Evolutionary conservation across 176 grass and related monocot genomes (phyloP).

Genomic region (Oryza officinalis): DNA sequence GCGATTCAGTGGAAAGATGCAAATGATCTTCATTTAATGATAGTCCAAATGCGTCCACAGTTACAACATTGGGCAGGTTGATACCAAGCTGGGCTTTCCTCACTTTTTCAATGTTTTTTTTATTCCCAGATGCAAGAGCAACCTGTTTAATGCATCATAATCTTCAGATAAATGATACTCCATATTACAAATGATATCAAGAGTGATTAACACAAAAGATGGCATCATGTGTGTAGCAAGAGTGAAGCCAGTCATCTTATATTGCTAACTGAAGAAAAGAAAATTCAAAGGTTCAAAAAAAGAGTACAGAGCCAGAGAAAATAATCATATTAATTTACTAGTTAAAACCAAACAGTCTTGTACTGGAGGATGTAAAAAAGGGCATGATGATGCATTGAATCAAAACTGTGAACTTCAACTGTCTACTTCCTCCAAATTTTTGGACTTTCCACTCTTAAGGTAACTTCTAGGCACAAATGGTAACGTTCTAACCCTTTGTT

Average conservation of each 20-base stretch:
- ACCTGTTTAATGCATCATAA: conserved; percentile 55
- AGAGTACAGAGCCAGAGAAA: neutral
- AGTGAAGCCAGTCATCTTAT: neutral
- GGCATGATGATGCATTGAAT: neutral
- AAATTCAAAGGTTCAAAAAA: neutral
- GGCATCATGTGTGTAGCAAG: conserved; percentile 1
- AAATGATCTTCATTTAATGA: conserved; percentile 67
- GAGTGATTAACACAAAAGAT: neutral
- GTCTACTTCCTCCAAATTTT: neutral
- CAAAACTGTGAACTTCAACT: neutral
- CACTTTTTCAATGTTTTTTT: conserved; percentile 69
- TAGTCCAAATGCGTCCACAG: conserved; percentile 77
- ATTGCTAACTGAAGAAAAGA: neutral
- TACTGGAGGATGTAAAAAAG: neutral
- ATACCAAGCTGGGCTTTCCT: conserved; percentile 70
- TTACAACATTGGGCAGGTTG: conserved; percentile 71
- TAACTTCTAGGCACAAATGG: neutral
- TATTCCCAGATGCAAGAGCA: conserved; percentile 75
- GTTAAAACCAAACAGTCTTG: neutral
- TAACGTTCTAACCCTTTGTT: neutral
- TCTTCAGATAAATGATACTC: conserved; percentile 20
- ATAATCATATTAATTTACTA: neutral
- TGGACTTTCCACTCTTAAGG: neutral
- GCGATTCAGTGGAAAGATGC: conserved; percentile 75
- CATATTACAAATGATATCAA: neutral